Evolutionary conservation across 2,329 filamentous ascomycete species (phyloP).

Genomic region (Tolypocladium amazonense): DNA sequence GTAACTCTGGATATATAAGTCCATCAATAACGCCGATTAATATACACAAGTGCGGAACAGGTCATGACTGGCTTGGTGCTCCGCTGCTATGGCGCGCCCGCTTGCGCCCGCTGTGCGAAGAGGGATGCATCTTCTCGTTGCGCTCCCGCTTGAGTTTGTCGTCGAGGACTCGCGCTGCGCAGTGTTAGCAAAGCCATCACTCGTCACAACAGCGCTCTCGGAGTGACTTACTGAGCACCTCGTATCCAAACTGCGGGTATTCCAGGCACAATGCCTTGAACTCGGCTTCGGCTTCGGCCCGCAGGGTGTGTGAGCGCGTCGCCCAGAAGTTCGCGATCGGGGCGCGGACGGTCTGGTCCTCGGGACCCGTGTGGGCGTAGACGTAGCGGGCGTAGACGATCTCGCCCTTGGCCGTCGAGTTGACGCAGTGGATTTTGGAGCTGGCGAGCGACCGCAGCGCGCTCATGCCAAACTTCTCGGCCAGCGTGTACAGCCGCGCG

Average conservation of each 20-base stretch:
- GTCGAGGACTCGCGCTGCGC: slow-evolving; percentile 49
- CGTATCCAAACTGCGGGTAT: slow-evolving; percentile 85
- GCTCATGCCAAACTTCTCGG: slow-evolving; percentile 62
- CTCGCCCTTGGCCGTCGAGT: slow-evolving; percentile 79
- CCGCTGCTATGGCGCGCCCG: slow-evolving; percentile 41
- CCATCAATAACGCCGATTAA: neutral
- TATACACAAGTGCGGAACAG: neutral
- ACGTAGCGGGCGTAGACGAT: slow-evolving; percentile 87
- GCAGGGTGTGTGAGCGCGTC: slow-evolving; percentile 65
- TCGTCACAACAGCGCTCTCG: slow-evolving; percentile 3
- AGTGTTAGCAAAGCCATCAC: slow-evolving; percentile 1
- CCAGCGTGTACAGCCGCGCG: slow-evolving; percentile 80
- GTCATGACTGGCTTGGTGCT: neutral
- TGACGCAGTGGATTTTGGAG: slow-evolving; percentile 85
- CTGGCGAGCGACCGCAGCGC: slow-evolving; percentile 67
- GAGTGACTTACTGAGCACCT: slow-evolving; percentile 62
- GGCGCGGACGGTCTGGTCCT: slow-evolving; percentile 64
- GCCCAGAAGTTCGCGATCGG: slow-evolving; percentile 91
- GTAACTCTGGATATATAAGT: neutral
- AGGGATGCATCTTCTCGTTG: slow-evolving; percentile 47
- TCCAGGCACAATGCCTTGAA: slow-evolving; percentile 80
- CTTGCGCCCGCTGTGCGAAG: slow-evolving; percentile 41
- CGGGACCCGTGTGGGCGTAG: slow-evolving; percentile 61
- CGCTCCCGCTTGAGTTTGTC: slow-evolving; percentile 56
- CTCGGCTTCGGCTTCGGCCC: slow-evolving; percentile 76